These are phyloP conservation scores for Cyclotella sp. DNA, from an alignment of 108 stramenopile genomes.

Conservation along the genomic window DNA sequence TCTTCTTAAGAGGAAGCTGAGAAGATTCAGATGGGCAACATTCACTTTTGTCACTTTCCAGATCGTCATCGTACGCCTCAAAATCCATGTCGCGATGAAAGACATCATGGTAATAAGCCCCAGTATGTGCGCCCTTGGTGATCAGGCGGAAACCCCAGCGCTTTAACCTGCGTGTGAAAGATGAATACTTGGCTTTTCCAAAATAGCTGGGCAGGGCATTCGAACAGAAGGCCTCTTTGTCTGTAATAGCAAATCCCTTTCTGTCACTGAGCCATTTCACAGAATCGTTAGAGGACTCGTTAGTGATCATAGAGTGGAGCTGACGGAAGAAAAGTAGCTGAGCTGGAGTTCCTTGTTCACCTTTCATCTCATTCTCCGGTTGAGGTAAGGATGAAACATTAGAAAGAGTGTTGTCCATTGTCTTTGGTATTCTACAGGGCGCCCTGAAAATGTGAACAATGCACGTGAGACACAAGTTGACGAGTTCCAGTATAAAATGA, in stretches of 20 bases:
- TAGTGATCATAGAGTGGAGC: constrained; percentile 20
- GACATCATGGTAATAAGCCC: constrained; percentile 42
- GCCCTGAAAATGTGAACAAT: not conserved
- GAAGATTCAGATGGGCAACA: constrained; percentile 9
- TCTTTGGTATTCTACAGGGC: not conserved
- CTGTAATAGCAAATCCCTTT: constrained; percentile 54
- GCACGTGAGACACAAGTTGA: constrained; percentile 3
- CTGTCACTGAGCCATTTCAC: constrained; percentile 51
- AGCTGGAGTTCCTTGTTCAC: constrained; percentile 29
- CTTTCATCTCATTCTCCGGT: not conserved
- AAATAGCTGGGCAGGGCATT: constrained; percentile 57
- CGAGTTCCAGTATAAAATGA: not conserved
- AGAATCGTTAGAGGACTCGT: constrained; percentile 11
- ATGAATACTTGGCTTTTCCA: constrained; percentile 54
- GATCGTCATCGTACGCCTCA: constrained; percentile 9
- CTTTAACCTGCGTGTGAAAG: constrained; percentile 60
- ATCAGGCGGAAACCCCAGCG: constrained; percentile 60
- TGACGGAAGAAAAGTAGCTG: constrained; percentile 28
- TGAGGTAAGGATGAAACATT: not conserved
- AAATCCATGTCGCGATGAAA: constrained; percentile 19
- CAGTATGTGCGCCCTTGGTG: constrained; percentile 38
- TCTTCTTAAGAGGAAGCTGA: constrained; percentile 12
- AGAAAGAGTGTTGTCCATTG: not conserved
- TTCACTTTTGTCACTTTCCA: not conserved
- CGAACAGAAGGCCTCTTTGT: constrained; percentile 47